Base-by-base conservation (phyloP, 2,329 filamentous ascomycete genomes). In the Scolecobasidium constrictum region DNA sequence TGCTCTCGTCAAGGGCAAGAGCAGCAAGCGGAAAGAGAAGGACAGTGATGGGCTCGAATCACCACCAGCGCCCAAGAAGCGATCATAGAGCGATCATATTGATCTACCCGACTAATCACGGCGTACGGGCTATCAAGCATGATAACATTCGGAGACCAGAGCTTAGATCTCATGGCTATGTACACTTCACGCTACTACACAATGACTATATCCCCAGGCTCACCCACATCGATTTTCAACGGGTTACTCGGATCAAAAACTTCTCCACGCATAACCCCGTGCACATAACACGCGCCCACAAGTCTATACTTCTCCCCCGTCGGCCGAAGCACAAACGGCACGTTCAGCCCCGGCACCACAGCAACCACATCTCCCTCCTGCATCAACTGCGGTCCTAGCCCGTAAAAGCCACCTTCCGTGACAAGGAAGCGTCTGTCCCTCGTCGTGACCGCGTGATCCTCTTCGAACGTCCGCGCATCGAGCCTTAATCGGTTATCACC, bases 21-120 rank as follows among this genome's bases (percentile, higher is more conserved):
- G 36, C 48, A 50, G 48, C 58, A 67, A 60, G 60, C 60, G 65
- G 28, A 60, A 62, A 46, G 63, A 62, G 54, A 62, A 59, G 49
- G 38, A 26, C 36, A 35, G 31, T 35, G 44, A 44, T 20, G 38
- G 43, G 28, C 42, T 31, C 15, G n/a, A 18, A 9, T 40, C 44
- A 16, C 43, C 43, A 21, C 26, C 35, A 15, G 19, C 37, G 6
- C 19, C 9, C 11, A 39, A 39, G 20, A 39, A n/a, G n/a, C n/a
- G n/a, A n/a, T n/a, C n/a, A n/a, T n/a, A n/a, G n/a, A n/a, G n/a
- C n/a, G n/a, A n/a, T n/a, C n/a, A n/a, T n/a, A n/a, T n/a, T n/a
- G n/a, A n/a, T n/a, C n/a, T n/a, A n/a, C n/a, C n/a, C n/a, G n/a
- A n/a, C n/a, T n/a, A n/a, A n/a, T n/a, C n/a, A n/a, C n/a, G n/a